Base-by-base conservation (phyloP, 257 asterid species). In the Schizonepeta tenuifolia region DNA sequence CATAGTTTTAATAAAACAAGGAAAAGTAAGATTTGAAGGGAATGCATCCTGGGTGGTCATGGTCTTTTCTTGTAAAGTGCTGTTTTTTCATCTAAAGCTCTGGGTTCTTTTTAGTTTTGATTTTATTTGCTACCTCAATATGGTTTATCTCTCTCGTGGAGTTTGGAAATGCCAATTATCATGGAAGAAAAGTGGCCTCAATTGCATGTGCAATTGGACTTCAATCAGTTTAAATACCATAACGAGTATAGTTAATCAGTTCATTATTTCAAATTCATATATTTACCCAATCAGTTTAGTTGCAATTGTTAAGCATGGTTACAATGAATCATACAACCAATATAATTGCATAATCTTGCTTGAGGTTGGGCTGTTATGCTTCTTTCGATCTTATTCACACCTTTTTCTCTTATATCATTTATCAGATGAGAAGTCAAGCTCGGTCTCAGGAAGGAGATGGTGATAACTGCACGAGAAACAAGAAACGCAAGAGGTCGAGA, bases 401-500 rank as follows among this genome's bases (percentile, higher is more conserved):
- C 41, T 12, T 69, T 49, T 58, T 65, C 62, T 57, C 41, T 58
- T 35, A 18, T 49, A 41, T 56, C 21, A 56, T 33, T 71, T 20
- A 38, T 69, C 72, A 33, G 50, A 60, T 76, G 83, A 80, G 71
- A 50, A 20, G 60, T 50, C 49, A 15, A 43, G 71, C 55, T 49
- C 36, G 68, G 38, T 43, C 71, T 60, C 86, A 77, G 83, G 86
- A 76, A 71, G 78, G 40, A 26, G 70, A 9, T 56, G 78, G 9
- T 1, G 77, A 67, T 69, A 59, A 66, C 62, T 44, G 62, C 61
- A 36, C 72, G 17, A 59, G 77, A 54, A 73, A 6, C 62, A 77
- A 82, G 80, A 83, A 83, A 57, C 82, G 88, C 13, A 83, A 71
- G 80, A 81, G 88, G 46, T 55, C 80, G 1, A 67, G 74, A 75